Conservation (phyloP, 352 stramenopile genomes). For the Phytophthora fragariaefolia region DNA sequence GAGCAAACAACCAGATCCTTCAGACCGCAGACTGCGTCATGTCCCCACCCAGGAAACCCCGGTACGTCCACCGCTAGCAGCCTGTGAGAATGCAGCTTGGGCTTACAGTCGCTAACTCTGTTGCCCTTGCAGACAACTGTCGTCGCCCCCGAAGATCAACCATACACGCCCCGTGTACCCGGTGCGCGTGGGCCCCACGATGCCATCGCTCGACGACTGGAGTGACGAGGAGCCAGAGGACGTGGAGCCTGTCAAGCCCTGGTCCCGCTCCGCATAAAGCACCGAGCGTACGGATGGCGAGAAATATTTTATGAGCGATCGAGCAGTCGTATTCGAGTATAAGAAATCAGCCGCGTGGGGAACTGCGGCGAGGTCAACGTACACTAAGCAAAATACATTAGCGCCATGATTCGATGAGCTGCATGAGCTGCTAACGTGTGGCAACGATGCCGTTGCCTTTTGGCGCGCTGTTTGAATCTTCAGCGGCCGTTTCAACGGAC, state of each 20-base stretch:
- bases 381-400: conserved; percentile 28
- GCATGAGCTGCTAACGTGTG: neutral
- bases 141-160: conserved; percentile 34
- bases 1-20: neutral
- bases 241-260: conserved; percentile 16
- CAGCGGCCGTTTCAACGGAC: conserved; percentile 12
- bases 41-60: conserved; percentile 26
- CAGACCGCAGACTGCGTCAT: conserved; percentile 9
- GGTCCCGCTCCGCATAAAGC: conserved; percentile 33
- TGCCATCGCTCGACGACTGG: conserved; percentile 36
- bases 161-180: conserved; percentile 25
- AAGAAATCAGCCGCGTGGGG: neutral
- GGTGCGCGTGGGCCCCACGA: conserved; percentile 23
- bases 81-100: neutral
- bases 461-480: conserved; percentile 10
- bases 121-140: conserved; percentile 15
- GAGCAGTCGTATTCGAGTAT: neutral
- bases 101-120: conserved; percentile 20
- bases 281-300: neutral
- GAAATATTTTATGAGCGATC: conserved; percentile 39
- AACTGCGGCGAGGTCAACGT: neutral
- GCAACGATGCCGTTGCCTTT: neutral
- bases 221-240: conserved; percentile 18
- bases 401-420: conserved; percentile 5
- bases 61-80: conserved; percentile 9